phyloP scores from a whole-genome alignment of 2,329 filamentous ascomycete species.

The Albophoma yamanashiensis region DNA sequence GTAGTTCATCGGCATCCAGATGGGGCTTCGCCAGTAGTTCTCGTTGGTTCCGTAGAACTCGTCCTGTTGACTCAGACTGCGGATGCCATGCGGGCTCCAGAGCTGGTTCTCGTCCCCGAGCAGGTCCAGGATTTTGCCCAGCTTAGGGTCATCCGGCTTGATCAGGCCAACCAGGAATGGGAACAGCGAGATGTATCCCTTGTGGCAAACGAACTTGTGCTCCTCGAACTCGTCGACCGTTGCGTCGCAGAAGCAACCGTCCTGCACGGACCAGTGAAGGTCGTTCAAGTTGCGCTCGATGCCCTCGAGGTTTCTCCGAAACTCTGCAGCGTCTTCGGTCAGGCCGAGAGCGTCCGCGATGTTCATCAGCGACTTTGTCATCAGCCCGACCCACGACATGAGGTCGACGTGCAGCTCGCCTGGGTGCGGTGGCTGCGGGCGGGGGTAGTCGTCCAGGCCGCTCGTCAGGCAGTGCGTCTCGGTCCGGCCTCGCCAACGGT shows the following conservation, averaged over 20 bases:
- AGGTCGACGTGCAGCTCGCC: slow-evolving; percentile 93
- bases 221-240: slow-evolving; percentile 96
- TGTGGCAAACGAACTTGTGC: slow-evolving; percentile 81
- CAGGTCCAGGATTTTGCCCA: slow-evolving; percentile 67
- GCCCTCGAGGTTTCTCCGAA: slow-evolving; percentile 59
- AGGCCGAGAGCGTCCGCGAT: slow-evolving; percentile 69
- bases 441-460: slow-evolving; percentile 92
- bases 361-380: slow-evolving; percentile 75
- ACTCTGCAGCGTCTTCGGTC: slow-evolving; percentile 63
- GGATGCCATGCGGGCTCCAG: slow-evolving; percentile 83
- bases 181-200: slow-evolving; percentile 89
- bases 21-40: slow-evolving; percentile 92
- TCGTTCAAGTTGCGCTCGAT: slow-evolving; percentile 83
- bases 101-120: slow-evolving; percentile 73
- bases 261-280: slow-evolving; percentile 79
- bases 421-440: slow-evolving; percentile 85
- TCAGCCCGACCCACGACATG: slow-evolving; percentile 95
- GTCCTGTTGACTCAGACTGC: slow-evolving; percentile 77
- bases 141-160: slow-evolving; percentile 58
- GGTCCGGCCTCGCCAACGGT: slow-evolving; percentile 88
- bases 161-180: slow-evolving; percentile 83
- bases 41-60: slow-evolving; percentile 80
- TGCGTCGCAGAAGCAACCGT: slow-evolving; percentile 83
- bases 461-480: slow-evolving; percentile 82
- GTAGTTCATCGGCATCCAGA: slow-evolving; percentile 98